Evolutionary conservation across 202 grass and related monocot species (phyloP).

Genomic region (Miscanthus sacchariflorus): DNA sequence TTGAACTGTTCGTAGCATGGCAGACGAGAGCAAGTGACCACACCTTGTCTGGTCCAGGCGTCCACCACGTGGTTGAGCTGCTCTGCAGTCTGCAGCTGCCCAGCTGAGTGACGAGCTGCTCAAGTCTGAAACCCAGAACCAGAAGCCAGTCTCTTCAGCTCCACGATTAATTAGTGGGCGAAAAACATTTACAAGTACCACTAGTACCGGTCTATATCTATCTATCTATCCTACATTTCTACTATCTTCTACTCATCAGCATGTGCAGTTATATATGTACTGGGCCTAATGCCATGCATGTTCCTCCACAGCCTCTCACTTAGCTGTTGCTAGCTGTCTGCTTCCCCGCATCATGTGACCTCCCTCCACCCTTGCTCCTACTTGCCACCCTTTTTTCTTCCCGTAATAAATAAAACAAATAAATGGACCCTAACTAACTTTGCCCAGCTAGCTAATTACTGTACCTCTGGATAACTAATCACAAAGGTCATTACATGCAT

Average conservation of each 20-base stretch:
- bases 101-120: neutral
- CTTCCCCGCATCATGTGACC: conserved; percentile 72
- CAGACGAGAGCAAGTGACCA: neutral
- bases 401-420: conserved; percentile 25
- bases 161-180: conserved; percentile 32
- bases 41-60: neutral
- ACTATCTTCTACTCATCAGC: too few species aligned
- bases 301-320: conserved; percentile 41
- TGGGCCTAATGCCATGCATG: conserved; percentile 23
- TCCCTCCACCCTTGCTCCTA: conserved; percentile 44
- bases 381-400: neutral
- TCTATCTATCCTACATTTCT: conserved; percentile 9
- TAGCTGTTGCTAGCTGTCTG: conserved; percentile 97
- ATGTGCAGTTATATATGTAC: neutral
- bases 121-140: conserved; percentile 39
- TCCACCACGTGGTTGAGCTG: conserved; percentile 46
- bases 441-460: neutral
- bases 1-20: conserved; percentile 1
- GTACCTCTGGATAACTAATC: neutral
- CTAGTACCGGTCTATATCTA: neutral
- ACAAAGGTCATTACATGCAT: neutral
- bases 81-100: conserved; percentile 7
- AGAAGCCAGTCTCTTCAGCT: neutral
- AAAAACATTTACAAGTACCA: neutral
- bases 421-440: conserved; percentile 32